Conservation (phyloP, 2,329 filamentous ascomycete genomes). For the Colletotrichum simmondsii region DNA sequence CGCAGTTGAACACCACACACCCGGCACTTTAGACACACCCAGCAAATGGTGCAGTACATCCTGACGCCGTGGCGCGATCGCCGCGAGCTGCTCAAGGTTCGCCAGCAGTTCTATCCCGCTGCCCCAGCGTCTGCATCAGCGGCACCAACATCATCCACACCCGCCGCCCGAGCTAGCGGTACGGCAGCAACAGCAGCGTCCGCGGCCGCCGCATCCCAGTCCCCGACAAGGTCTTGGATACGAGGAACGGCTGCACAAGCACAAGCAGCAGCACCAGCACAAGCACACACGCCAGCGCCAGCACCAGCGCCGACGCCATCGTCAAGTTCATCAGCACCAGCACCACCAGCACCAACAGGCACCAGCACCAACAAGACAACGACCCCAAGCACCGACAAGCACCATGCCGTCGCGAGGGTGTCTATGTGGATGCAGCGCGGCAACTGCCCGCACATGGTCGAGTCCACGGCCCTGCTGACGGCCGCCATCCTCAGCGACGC, state of each 20-base stretch:
- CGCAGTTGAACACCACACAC: not conserved
- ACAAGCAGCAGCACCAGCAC: conserved; percentile 12
- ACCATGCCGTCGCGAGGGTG: conserved; percentile 66
- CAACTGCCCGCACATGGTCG: conserved; percentile 81
- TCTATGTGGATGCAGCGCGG: conserved; percentile 79
- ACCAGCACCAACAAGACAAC: not conserved
- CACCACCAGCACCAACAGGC: conserved; percentile 17
- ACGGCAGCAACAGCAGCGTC: not conserved
- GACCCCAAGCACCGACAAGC: conserved; percentile 45
- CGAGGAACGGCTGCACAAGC: conserved; percentile 20
- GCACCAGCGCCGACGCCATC: no score
- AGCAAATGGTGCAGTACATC: conserved; percentile 74
- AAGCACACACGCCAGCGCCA: not conserved
- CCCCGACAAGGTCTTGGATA: not conserved
- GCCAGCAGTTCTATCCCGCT: conserved; percentile 70
- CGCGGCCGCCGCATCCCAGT: conserved; percentile 4
- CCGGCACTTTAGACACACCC: not conserved
- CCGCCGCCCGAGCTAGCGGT: not conserved
- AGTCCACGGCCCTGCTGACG: conserved; percentile 79
- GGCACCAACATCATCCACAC: conserved; percentile 19
- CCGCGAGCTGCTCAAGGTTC: conserved; percentile 73
- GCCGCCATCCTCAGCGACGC: conserved; percentile 76
- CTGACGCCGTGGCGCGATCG: conserved; percentile 79
- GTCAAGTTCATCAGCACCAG: not conserved
- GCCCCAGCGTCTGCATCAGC: conserved; percentile 27